Evolutionary conservation across 2,329 filamentous ascomycete species (phyloP).

Genomic region (Stagonosporopsis tanaceti): DNA sequence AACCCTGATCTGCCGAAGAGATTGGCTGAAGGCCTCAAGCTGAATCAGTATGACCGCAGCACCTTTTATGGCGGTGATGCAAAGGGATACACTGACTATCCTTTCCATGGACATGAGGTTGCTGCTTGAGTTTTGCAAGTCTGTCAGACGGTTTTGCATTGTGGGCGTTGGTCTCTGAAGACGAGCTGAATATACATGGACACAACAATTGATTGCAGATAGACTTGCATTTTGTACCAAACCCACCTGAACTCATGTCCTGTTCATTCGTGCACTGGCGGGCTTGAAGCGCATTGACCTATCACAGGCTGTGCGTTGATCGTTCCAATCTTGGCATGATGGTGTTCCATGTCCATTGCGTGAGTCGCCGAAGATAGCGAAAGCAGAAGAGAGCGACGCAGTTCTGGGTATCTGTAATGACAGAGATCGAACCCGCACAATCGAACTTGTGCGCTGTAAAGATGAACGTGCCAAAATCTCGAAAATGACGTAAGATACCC

Average conservation of each 20-base stretch:
- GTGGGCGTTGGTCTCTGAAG: background rate
- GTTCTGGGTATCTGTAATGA: no score
- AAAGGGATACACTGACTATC: slow-evolving; percentile 54
- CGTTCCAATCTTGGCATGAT: no score
- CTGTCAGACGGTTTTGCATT: background rate
- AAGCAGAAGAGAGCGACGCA: no score
- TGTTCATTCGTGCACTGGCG: no score
- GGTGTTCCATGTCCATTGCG: no score
- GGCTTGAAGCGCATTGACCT: no score
- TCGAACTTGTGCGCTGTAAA: no score
- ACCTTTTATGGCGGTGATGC: slow-evolving; percentile 55
- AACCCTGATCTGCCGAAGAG: slow-evolving; percentile 58
- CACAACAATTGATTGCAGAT: background rate
- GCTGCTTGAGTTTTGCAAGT: slow-evolving; percentile 24
- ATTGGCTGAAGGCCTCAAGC: slow-evolving; percentile 49
- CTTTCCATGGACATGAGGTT: slow-evolving; percentile 38
- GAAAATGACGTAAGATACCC: background rate
- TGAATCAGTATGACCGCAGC: slow-evolving; percentile 53
- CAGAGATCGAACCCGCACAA: no score
- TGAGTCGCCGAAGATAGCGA: no score
- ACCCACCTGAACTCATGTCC: no score
- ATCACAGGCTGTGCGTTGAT: no score
- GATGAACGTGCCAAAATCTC: no score
- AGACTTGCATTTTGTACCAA: background rate
- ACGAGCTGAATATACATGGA: background rate